Conservation (phyloP, 371 early-diverging fungal genomes). For the Umbelopsis sp. region DNA sequence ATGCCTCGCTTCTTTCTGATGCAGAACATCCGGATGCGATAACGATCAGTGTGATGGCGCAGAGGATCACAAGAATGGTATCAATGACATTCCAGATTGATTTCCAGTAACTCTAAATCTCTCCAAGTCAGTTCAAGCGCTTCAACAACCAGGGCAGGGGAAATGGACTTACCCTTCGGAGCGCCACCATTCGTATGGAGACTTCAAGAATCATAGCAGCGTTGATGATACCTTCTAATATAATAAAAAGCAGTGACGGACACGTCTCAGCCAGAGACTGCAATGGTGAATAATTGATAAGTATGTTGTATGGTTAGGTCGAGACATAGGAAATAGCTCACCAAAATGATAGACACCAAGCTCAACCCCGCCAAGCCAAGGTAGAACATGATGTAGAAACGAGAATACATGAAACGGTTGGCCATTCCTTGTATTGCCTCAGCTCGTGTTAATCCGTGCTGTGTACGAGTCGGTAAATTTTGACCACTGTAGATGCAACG, state of each 20-base stretch:
- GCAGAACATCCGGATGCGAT: conserved; percentile 68
- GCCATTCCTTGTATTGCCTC: conserved; percentile 76
- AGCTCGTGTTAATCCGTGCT: conserved; percentile 59
- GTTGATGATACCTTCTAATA: conserved; percentile 75
- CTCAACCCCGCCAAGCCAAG: conserved; percentile 66
- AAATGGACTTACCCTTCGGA: conserved; percentile 58
- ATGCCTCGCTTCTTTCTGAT: conserved; percentile 61
- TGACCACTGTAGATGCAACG: background rate
- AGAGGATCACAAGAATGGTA: conserved; percentile 64
- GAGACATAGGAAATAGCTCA: conserved; percentile 27
- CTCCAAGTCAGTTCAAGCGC: too few species aligned
- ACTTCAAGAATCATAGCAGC: conserved; percentile 79
- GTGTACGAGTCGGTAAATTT: conserved; percentile 34
- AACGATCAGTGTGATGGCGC: conserved; percentile 70
- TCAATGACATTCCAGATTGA: conserved; percentile 79
- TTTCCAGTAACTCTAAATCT: conserved; percentile 66
- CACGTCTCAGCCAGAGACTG: conserved; percentile 50
- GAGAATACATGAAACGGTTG: conserved; percentile 79
- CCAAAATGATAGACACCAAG: conserved; percentile 67
- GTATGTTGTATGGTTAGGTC: background rate
- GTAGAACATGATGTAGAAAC: conserved; percentile 72
- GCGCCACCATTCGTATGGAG: conserved; percentile 65
- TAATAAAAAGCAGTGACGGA: conserved; percentile 52
- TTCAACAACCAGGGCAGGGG: too few species aligned
- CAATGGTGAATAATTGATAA: background rate